Evolutionary conservation across 805 yeast genomes (phyloP), one percentile per base, ranked within the genome.

Genomic region (Teunomyces kruisii): DNA sequence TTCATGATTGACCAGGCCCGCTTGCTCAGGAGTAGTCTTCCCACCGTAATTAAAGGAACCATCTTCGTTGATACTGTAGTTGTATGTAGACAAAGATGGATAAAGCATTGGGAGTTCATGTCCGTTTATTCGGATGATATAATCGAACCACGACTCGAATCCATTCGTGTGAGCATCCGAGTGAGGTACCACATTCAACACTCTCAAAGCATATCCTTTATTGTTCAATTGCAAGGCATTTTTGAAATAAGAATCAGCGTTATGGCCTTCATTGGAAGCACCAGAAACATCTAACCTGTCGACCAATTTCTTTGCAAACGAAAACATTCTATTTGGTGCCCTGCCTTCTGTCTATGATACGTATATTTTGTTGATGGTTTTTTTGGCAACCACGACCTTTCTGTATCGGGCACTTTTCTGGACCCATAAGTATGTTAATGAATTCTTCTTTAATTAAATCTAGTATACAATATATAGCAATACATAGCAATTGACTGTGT

Each of bases 101-200:
- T 62, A 49, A 28, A 54, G 43, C 74, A 72, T 69, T 15, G 76
- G 78, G 42, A 72, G 58, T 39, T 85, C 86, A 51, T 79, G 84
- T 37, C 87, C 88, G 54, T 92, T 88, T 45, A 90, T 70, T 1
- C 86, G 85, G n/a, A 89, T 75, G 29, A 92, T 80, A 60, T 76
- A 92, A 61, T 92, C 99, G 58, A 92, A 94, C 80, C 88, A 86
- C 8, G 94, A 75, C 64, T 90, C 95, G 24, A 94, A 61, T 2
- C 74, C 74, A 1, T 54, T 46, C 26, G 49, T 48, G 36, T 64
- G 65, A 0, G 69, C 76, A 9, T 49, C 16, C 4, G 75, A 68
- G 22, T 67, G 69, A 9, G 76, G 74, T 6, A 50, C 59, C 14
- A 72, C 74, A n/a, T 57, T 57, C 39, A 61, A 48, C 28, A 72